phyloP scores from a whole-genome alignment of 1,139 yeast genomes.

The Pichia sp. region DNA sequence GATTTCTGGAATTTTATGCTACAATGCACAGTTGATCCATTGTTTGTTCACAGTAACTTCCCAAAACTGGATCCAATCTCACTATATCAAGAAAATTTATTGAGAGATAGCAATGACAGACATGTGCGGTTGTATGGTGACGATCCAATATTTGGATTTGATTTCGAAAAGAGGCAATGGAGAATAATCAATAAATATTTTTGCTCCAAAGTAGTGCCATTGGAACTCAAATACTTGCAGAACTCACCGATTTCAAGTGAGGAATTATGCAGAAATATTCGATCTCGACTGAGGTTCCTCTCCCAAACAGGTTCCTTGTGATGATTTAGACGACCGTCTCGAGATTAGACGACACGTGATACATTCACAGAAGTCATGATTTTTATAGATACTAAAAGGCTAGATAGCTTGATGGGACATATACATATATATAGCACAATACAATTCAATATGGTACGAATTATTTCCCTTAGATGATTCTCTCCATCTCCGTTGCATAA shows the following conservation, averaged over 20 bases:
- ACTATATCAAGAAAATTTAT: constrained; percentile 24
- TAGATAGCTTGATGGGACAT: no score
- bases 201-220: constrained; percentile 20
- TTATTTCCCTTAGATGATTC: constrained; percentile 47
- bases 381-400: no score
- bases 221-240: constrained; percentile 22
- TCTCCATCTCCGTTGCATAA: constrained; percentile 83
- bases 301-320: no score
- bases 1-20: constrained; percentile 22
- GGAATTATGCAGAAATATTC: constrained; percentile 22
- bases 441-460: no score
- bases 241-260: constrained; percentile 15
- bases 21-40: constrained; percentile 25
- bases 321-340: no score
- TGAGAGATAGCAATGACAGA: constrained; percentile 31
- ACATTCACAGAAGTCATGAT: no score
- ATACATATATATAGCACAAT: no score
- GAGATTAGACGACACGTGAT: no score
- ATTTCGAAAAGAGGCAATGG: constrained; percentile 42
- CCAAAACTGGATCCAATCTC: constrained; percentile 37
- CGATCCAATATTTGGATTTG: constrained; percentile 42
- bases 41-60: constrained; percentile 37
- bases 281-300: not conserved
- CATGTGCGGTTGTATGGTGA: constrained; percentile 43
- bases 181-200: constrained; percentile 28